Base-by-base conservation (phyloP, 2,329 filamentous ascomycete genomes). In the Ophiostoma ips region DNA sequence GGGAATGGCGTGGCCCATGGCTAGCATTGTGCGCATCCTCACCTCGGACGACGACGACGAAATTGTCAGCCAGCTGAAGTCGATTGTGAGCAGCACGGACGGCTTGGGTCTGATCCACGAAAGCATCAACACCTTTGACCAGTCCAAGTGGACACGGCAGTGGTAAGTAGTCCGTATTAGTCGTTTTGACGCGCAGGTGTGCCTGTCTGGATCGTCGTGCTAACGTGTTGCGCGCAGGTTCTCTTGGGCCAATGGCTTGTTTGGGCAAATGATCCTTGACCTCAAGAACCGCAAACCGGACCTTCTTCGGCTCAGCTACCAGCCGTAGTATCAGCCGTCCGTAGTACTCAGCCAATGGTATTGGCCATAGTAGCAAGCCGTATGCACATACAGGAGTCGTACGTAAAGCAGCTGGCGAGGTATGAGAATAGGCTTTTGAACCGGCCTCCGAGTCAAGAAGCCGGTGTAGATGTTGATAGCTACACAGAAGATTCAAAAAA, bases 191-290 rank as follows among this genome's bases (percentile, higher is more conserved):
- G n/a, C n/a, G n/a, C n/a, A n/a, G n/a, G n/a, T n/a, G n/a, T n/a
- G n/a, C n/a, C n/a, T n/a, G n/a, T n/a, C n/a, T n/a, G n/a, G n/a
- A n/a, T n/a, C n/a, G n/a, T n/a, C n/a, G n/a, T 12, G 12, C 40
- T 16, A 16, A 30, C n/a, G n/a, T 7, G 7, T 30, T 2, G 3
- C 5, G 7, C 18, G n/a, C 12, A 43, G 70, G 84, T 92, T 94
- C 61, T 83, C 85, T 2, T 92, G 87, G 87, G 86, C 85, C n/a
- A 92, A 92, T 61, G 86, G 83, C 0, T 76, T 94, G 18, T 90
- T 89, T 62, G 84, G 85, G n/a, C 82, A 90, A 67, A 84, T 85
- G 53, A 77, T 94, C 28, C 65, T 92, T 50, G 83, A 89, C 65
- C 61, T 92, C 50, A 78, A 80, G n/a, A 70, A 73, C 53, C 71